Evolutionary conservation across 2,329 filamentous ascomycete species (phyloP), one percentile per base, ranked within the genome.

Genomic region (Fusarium setosum): DNA sequence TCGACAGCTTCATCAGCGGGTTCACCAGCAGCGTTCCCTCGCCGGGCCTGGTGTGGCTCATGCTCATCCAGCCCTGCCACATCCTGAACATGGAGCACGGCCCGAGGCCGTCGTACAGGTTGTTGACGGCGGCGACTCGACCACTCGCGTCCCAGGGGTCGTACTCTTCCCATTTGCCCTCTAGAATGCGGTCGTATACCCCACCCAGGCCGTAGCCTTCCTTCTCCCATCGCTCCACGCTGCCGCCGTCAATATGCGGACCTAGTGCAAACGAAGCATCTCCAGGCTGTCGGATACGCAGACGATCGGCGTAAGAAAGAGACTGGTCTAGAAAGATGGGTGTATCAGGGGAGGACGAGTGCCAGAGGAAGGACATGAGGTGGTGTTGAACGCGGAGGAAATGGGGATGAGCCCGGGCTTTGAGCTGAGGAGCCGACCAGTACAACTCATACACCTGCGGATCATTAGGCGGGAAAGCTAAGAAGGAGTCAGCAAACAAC

Each of bases 31-130:
- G 78, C 0, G 94, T 96, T 1, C 94, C 94, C 79, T 97, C 90
- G 6, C 84, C 83, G 0, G 92, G 92, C 0, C 84, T 88, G 0
- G 88, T 90, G n/a, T 82, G 80, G 58, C 90, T 93, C 84, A 97
- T 90, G 60, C 86, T 87, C 51, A 97, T 77, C 94, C 94, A 97
- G 17, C 93, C 94, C 78, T 97, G 94, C 76, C 92, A 95, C 84
- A 93, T 91, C 35, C 95, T 86, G 78, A 97, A 94, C 82, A 94
- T 93, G 42, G 86, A 90, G 78, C 93, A 97, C 1, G 92, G 89
- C 0, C 94, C 94, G 0, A 93, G 84, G 1, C 94, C 93, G 49
- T 92, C 84, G 75, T 97, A 96, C 31, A 94, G 79, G 76, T 97
- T 90, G 61, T 87, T 89, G 3, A 88, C 85, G 4, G 91, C 92